Evolutionary conservation across 176 grass and related monocot species (phyloP).

Genomic region (Tillandsia leiboldiana): DNA sequence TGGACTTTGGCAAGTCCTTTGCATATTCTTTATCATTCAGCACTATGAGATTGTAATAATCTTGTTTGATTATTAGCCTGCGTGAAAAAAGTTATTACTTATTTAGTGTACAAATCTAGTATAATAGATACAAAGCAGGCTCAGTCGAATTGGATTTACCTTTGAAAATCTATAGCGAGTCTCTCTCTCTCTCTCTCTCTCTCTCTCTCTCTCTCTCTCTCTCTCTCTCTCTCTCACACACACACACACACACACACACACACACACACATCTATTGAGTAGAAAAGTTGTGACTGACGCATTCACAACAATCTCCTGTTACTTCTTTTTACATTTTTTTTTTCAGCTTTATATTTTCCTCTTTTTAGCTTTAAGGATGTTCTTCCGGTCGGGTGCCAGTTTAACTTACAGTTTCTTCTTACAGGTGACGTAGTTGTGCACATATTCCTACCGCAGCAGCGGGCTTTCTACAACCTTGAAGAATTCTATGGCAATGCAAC

Average conservation of each 20-base stretch:
- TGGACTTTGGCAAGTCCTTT: conserved; percentile 63
- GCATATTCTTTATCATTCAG: neutral
- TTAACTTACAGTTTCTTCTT: neutral
- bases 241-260: neutral
- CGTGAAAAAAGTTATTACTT: neutral
- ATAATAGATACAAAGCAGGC: neutral
- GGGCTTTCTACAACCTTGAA: conserved; percentile 90
- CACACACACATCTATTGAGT: neutral
- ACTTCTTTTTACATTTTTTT: neutral
- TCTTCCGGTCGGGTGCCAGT: neutral
- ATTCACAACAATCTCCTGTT: neutral
- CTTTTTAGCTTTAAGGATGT: neutral
- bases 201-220: neutral
- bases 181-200: neutral
- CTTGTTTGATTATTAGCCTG: neutral
- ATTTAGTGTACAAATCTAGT: neutral
- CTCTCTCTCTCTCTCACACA: neutral
- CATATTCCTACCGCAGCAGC: conserved; percentile 84
- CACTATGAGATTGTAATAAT: neutral
- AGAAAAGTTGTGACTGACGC: neutral
- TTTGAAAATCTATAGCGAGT: no score
- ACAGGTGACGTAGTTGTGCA: conserved; percentile 96
- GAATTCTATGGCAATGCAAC: conserved; percentile 90
- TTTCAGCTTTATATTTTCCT: neutral
- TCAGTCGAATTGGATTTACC: neutral